phyloP scores from a whole-genome alignment of 257 asterid genomes.

The Osmanthus fragrans region DNA sequence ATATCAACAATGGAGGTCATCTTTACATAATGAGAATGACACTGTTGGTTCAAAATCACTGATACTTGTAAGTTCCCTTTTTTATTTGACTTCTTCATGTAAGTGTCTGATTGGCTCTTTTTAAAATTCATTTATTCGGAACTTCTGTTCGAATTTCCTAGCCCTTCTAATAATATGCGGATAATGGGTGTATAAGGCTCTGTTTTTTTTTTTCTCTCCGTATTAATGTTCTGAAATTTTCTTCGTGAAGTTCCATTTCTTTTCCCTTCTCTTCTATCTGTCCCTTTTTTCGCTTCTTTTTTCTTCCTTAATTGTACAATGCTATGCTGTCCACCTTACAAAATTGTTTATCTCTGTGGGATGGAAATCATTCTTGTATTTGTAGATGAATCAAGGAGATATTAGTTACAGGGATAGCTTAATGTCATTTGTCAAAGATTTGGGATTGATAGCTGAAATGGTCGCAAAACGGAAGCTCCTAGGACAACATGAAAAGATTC shows the following conservation, averaged over 20 bases:
- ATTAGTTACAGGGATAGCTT: constrained; percentile 60
- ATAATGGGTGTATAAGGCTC: too few relatives aligned
- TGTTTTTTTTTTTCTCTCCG: not conserved
- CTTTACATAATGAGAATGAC: constrained; percentile 4
- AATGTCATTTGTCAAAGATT: constrained; percentile 49
- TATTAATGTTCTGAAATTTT: not conserved
- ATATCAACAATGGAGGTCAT: constrained; percentile 28
- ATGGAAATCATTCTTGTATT: not conserved
- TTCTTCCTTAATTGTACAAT: too few relatives aligned
- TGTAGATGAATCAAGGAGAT: constrained; percentile 42
- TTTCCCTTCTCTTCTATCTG: too few relatives aligned
- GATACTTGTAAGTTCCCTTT: constrained; percentile 38
- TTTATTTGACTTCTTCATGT: not conserved
- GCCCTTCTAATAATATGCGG: not conserved
- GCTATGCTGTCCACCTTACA: not conserved
- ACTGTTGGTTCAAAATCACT: constrained; percentile 23
- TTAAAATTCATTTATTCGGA: not conserved
- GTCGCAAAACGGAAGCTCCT: constrained; percentile 58
- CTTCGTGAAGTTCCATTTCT: too few relatives aligned
- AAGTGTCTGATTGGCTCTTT: constrained; percentile 10
- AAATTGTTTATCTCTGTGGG: too few relatives aligned
- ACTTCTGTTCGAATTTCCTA: not conserved
- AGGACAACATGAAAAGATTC: constrained; percentile 17
- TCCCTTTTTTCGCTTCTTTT: too few relatives aligned
- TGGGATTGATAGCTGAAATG: constrained; percentile 68